A percentile compares a stretch with the other conserved stretches of the same genome.
phyloP scores from a whole-genome alignment of 2,329 filamentous ascomycete species.

The Pseudocercospora musae region DNA sequence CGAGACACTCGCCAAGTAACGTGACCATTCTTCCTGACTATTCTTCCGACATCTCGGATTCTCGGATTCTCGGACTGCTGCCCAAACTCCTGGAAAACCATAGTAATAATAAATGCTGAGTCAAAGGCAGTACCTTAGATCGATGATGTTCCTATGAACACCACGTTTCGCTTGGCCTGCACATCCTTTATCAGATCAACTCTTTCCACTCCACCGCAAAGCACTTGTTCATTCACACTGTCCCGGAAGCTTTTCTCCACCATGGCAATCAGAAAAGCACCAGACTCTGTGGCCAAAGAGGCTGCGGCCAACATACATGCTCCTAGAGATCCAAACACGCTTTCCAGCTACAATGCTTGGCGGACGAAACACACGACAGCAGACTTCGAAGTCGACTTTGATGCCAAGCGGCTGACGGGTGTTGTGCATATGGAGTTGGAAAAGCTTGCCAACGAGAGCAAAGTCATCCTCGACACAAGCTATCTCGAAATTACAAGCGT shows the following conservation, averaged over 20 bases:
- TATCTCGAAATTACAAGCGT: constrained; percentile 71
- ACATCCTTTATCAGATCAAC: neutral
- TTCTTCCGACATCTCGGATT: neutral
- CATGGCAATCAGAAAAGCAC: constrained; percentile 30
- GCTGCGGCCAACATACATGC: constrained; percentile 35
- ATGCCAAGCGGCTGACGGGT: constrained; percentile 71
- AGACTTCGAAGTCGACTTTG: constrained; percentile 80
- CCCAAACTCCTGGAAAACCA: neutral
- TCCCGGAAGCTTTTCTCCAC: neutral
- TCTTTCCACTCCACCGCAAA: neutral
- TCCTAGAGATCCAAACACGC: constrained; percentile 72
- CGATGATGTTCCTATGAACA: neutral
- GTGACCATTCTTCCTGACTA: neutral
- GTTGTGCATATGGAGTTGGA: constrained; percentile 73
- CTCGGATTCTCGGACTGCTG: no score
- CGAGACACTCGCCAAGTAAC: neutral
- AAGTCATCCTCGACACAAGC: constrained; percentile 81
- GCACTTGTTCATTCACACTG: neutral
- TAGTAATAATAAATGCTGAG: neutral
- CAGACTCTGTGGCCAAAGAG: constrained; percentile 25
- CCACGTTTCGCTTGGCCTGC: neutral
- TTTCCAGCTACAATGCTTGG: constrained; percentile 89
- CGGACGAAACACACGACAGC: constrained; percentile 78
- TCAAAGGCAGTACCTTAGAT: neutral
- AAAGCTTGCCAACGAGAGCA: constrained; percentile 70